Conservation (phyloP, 2,329 filamentous ascomycete species). For the Alternaria ethzedia region DNA sequence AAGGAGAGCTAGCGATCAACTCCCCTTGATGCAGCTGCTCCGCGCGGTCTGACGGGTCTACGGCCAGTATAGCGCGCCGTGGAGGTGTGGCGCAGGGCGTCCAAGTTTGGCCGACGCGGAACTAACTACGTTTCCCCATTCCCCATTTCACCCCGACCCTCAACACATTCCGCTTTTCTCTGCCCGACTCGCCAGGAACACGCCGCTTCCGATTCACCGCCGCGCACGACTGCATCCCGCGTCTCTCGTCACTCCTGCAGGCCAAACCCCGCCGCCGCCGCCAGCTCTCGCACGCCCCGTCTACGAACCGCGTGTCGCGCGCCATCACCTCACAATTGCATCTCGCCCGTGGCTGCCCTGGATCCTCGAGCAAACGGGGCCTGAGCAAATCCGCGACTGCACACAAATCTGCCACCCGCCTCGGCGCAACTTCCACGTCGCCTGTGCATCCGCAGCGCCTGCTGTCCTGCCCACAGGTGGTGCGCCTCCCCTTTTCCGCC, state of each 20-base stretch:
- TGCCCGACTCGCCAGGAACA: neutral
- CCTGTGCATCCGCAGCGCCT: slow-evolving; percentile 15
- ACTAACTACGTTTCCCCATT: slow-evolving; percentile 20
- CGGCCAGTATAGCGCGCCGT: slow-evolving; percentile 5
- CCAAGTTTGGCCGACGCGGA: slow-evolving; percentile 3
- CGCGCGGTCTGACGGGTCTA: neutral
- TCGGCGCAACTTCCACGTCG: neutral
- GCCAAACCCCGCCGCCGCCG: neutral
- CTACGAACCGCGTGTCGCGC: slow-evolving; percentile 6
- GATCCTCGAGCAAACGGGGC: neutral
- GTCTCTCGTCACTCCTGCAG: neutral
- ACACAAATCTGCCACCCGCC: neutral
- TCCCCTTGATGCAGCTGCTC: neutral
- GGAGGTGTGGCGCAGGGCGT: slow-evolving; percentile 11
- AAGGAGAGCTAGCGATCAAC: neutral
- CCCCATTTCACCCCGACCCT: slow-evolving; percentile 7
- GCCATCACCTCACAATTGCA: neutral
- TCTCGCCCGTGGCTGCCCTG: neutral
- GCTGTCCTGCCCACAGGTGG: slow-evolving; percentile 6
- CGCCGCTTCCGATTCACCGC: neutral
- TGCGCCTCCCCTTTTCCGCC: slow-evolving; percentile 10
- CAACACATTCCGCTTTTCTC: neutral
- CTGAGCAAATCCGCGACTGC: neutral
- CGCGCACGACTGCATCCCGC: neutral
- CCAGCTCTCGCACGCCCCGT: neutral